Base-by-base conservation (phyloP, 164 flowering plant genomes). In the Brasenia schreberi region DNA sequence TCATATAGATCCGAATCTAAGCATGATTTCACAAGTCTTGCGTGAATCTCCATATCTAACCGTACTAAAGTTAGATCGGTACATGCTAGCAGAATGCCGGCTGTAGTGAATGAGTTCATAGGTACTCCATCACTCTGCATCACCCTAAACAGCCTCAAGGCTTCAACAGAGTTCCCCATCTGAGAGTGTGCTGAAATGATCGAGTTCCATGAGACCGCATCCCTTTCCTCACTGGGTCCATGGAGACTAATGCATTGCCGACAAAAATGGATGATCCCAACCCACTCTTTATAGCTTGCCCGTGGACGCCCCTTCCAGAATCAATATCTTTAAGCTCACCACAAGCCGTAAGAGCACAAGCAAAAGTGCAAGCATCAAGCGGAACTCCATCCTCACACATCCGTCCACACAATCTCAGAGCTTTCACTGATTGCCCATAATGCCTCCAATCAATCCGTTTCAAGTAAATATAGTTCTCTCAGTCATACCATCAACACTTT, bases 381-480 rank as follows among this genome's bases (percentile, higher is more conserved):
- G 70, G 43, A 65, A 79, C 65, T 7, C 80, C 92, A 27, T 42
- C 74, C 42, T 67, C 64, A 74, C 85, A 76, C 96, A 90, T 85
- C n/a, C 77, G 79, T 10, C 73, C 45, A 65, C 77, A 90, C 76
- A 83, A 67, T 65, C 78, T 75, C 71, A 93, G 69, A 0, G 90
- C 92, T 43, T 64, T 70, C 0, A 52, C 69, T 72, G 81, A 81
- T 6, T 80, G 75, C 49, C 80, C 84, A 68, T 77, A 72, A 1
- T 85, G 68, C 84, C 92, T 19, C 97, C 95, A 52, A 89, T 74
- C 80, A 93, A 75, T 0, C 90, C 97, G 84, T 94, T 91, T 90
- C 96, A 93, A 0, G 96, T 75, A 69, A 84, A 88, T 59, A 81
- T 70, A 14, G 78, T 88, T 78, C 84, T 81, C 0, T 77, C 62